Conservation (phyloP, 495 filamentous ascomycete species). For the Massariosphaeria phaeospora region DNA sequence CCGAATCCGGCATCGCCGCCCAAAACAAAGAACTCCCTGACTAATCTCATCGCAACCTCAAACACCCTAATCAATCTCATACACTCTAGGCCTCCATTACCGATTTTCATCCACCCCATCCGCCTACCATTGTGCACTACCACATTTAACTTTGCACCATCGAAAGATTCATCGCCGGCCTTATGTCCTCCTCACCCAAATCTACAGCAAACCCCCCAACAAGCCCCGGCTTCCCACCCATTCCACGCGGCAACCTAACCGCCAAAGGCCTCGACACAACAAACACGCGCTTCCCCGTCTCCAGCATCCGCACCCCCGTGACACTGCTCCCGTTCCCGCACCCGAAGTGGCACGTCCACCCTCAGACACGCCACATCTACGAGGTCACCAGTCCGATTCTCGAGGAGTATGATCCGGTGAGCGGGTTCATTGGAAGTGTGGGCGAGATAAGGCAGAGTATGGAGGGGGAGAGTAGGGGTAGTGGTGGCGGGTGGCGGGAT, state of each 20-base stretch:
- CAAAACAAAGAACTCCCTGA: neutral
- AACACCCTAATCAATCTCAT: neutral
- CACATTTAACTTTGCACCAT: too few relatives aligned
- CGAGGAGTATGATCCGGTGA: conserved; percentile 9
- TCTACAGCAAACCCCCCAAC: neutral
- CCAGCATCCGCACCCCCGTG: neutral
- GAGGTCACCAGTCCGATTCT: conserved; percentile 1
- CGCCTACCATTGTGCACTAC: neutral
- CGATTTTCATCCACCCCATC: neutral
- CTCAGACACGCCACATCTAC: neutral
- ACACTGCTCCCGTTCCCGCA: neutral
- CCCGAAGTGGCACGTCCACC: conserved; percentile 1
- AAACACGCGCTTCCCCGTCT: neutral
- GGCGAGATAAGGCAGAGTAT: neutral
- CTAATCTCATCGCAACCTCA: neutral
- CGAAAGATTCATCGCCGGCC: too few relatives aligned
- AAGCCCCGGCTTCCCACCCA: neutral
- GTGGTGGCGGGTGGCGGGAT: neutral
- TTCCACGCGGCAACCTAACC: neutral
- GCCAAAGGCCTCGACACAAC: conserved; percentile 2
- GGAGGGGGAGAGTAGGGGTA: neutral
- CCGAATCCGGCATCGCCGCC: neutral
- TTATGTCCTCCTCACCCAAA: neutral
- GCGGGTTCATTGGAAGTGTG: neutral
- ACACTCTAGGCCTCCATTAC: neutral